Evolutionary conservation across 169 alveolate genomes (phyloP), one percentile per base, ranked within the genome.

Genomic region (Eimeria sp.): DNA sequence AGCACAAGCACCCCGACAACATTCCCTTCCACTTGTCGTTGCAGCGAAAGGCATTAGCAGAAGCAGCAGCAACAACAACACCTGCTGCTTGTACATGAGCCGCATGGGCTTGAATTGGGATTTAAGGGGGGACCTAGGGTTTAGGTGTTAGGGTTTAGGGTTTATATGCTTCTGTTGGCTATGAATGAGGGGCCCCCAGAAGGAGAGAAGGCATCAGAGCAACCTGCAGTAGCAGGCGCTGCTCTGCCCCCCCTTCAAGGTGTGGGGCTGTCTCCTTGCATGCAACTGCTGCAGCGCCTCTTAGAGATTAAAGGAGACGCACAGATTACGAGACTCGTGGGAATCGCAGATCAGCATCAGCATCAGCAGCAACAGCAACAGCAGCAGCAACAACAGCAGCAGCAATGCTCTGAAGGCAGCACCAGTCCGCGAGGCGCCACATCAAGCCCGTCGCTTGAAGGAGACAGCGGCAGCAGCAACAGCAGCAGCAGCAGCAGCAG

Each of bases 401-500:
- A 65, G 43, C 27, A 22, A 34, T 4, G n/a, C 51, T 18, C 84
- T 25, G 57, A 22, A 27, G 22, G 22, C 57, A 30, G 84, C 84
- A 73, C 25, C 51, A 30, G 27, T 10, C 84, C 84, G 43, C 84
- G 84, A 27, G 43, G 49, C 54, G 27, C 84, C 84, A 30, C 45
- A 73, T 25, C 84, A 30, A 20, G 40, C 54, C 51, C 49, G 22
- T 27, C 84, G 3, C 51, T 30, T 30, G 54, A 73, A 73, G 22
- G 84, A 57, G 54, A 34, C 49, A 73, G 22, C 22, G 10, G 84
- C 47, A 34, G 30, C 54, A 30, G 84, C 84, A 73, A 57, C 84
- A 73, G 22, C 84, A 73, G 58, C 84, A 73, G 84, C 84, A 73
- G 57, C 84, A 73, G 57, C 84, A 73, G 45, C 84, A 73, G 54